Base-by-base conservation (phyloP, 2,329 filamentous ascomycete genomes). In the Rhynchosporium secalis region DNA sequence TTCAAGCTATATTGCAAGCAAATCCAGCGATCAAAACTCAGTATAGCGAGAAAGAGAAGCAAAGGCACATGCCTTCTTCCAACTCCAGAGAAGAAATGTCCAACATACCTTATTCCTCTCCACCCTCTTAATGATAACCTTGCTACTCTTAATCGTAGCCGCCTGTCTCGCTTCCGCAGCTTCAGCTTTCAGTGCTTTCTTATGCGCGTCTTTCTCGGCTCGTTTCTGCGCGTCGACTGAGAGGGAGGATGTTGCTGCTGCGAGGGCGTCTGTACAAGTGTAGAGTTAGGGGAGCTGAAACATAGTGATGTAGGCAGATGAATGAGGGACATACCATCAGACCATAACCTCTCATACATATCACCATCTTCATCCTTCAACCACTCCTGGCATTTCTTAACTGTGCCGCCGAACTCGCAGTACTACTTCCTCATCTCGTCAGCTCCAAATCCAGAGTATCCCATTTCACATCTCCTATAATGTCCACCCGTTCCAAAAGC, bases 331-430 rank as follows among this genome's bases (percentile, higher is more conserved):
- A 66, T 80, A 94, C 92, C 92, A 77, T 90, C 83, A 56, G 92
- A 96, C 83, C 96, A 97, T 77, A 99, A 84, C 71, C 81, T 81
- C 65, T 84, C 77, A 77, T 96, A 96, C 75, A 97, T 79, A 52
- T 83, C 81, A 3, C 87, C 84, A 71, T 96, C 83, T 68, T 86
- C 83, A 68, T 87, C 85, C 72, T 91, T 80, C 26, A 99, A 86
- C 95, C 95, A 99, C 76, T 98, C 93, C 77, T 94, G 90, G 80
- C 95, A 99, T 80, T 97, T 99, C 79, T 92, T 96, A 29, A 90
- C 88, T 45, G 93, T 98, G 68, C 93, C 94, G 74, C 95, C 95
- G 78, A 97, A 98, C 79, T 99, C 95, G 81, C 95, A 99, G 80
- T 97, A 99, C 95, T 98, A 79, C 69, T 77, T 72, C 62, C 65